Percentiles rank a stretch among this genome's conserved stretches.
phyloP scores from a whole-genome alignment of 805 yeast species.

The Starmera dryadoides region DNA sequence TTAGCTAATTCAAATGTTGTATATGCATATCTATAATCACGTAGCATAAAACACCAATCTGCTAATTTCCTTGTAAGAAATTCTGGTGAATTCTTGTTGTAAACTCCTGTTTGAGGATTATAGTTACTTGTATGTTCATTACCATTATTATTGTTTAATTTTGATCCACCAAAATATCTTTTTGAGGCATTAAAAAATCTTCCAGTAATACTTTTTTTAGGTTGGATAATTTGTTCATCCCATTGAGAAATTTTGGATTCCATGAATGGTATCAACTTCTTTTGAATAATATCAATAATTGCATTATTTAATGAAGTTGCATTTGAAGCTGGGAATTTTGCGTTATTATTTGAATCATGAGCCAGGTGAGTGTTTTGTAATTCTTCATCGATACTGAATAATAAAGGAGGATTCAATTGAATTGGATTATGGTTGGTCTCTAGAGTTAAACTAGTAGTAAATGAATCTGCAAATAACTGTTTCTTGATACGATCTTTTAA shows the following conservation, averaged over 20 bases:
- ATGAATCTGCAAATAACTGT: conserved; percentile 28
- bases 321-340: conserved; percentile 9
- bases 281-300: conserved; percentile 27
- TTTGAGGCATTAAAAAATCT: conserved; percentile 62
- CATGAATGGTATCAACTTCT: conserved; percentile 66
- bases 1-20: conserved; percentile 76
- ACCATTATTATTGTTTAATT: conserved; percentile 10
- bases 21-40: conserved; percentile 81
- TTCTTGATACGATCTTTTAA: conserved; percentile 27
- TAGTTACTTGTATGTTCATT: conserved; percentile 28
- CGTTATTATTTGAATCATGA: conserved; percentile 2
- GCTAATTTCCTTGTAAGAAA: conserved; percentile 76
- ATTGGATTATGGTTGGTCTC: conserved; percentile 8
- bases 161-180: conserved; percentile 36
- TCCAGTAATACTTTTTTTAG: conserved; percentile 70
- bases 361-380: conserved; percentile 15
- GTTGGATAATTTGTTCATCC: conserved; percentile 77
- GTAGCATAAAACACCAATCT: conserved; percentile 88
- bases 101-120: conserved; percentile 47
- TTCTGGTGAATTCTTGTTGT: conserved; percentile 58
- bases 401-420: conserved; percentile 23
- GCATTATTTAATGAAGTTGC: conserved; percentile 11
- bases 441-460: conserved; percentile 10
- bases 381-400: conserved; percentile 42
- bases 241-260: conserved; percentile 70